Percentiles rank a stretch among this genome's conserved stretches.
Conservation (phyloP, 2,329 filamentous ascomycete genomes). For the Aspergillus ruber region DNA sequence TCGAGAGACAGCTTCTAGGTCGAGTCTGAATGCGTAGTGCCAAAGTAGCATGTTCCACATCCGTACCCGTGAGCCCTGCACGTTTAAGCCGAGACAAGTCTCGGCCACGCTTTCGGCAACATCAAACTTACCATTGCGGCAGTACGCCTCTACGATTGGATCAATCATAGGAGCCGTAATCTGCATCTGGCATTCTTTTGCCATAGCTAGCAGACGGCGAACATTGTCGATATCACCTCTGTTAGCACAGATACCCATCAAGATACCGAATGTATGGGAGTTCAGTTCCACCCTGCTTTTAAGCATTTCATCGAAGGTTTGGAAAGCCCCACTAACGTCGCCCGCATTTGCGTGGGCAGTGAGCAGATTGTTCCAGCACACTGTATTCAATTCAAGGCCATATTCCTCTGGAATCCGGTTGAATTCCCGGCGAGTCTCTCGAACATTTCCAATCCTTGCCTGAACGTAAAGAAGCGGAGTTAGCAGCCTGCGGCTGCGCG, state of each 20-base stretch:
- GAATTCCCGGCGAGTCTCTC: slow-evolving; percentile 56
- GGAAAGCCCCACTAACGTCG: slow-evolving; percentile 61
- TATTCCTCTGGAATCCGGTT: slow-evolving; percentile 53
- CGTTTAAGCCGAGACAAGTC: slow-evolving; percentile 47
- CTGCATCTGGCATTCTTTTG: slow-evolving; percentile 48
- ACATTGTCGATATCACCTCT: slow-evolving; percentile 68
- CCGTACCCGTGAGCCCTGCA: slow-evolving; percentile 50
- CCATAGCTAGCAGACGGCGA: slow-evolving; percentile 58
- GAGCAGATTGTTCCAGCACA: slow-evolving; percentile 71
- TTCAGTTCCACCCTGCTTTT: slow-evolving; percentile 49
- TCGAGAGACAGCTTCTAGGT: slow-evolving; percentile 49
- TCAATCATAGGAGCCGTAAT: slow-evolving; percentile 55
- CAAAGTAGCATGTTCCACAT: slow-evolving; percentile 76
- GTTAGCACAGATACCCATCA: slow-evolving; percentile 65
- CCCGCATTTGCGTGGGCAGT: slow-evolving; percentile 61
- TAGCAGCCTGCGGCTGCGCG: slow-evolving; percentile 24
- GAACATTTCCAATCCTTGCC: slow-evolving; percentile 60
- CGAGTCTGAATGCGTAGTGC: slow-evolving; percentile 60
- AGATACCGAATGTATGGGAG: slow-evolving; percentile 59
- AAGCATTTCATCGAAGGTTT: slow-evolving; percentile 57
- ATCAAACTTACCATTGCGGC: slow-evolving; percentile 48
- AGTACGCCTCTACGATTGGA: slow-evolving; percentile 62
- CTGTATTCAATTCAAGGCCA: slow-evolving; percentile 49
- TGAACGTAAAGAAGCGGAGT: slow-evolving; percentile 64
- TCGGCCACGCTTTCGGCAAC: slow-evolving; percentile 56